Conservation (phyloP, 768 basidiomycete species). For the Gloeopeniophorella convolvens region DNA sequence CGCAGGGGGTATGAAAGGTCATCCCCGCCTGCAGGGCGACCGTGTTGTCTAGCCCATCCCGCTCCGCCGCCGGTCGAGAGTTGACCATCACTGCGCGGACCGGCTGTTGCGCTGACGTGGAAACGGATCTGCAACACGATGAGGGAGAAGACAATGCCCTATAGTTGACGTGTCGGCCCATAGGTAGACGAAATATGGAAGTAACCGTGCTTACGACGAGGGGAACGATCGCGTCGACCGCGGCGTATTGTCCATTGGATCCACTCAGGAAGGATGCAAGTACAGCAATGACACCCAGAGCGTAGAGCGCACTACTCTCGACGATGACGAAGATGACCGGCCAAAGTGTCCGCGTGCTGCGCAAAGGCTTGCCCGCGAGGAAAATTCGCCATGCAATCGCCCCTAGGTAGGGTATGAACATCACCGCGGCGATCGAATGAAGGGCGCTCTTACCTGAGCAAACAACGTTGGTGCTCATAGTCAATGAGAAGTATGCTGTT, state of each 20-base stretch:
- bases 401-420: neutral
- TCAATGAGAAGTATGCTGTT: neutral
- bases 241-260: neutral
- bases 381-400: conserved; percentile 1
- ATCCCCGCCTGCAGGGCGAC: neutral
- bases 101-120: neutral
- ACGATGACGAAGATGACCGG: neutral
- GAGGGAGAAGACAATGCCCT: conserved; percentile 7
- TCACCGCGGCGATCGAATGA: neutral
- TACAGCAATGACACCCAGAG: neutral
- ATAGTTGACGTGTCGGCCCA: neutral
- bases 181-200: neutral
- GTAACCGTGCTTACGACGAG: neutral
- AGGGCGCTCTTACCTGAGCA: neutral
- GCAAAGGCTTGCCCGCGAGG: neutral
- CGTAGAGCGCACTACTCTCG: conserved; percentile 8
- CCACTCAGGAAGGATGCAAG: neutral
- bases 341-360: neutral
- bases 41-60: neutral
- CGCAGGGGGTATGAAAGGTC: neutral
- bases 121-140: conserved; percentile 11
- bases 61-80: neutral
- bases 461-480: neutral
- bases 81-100: neutral
- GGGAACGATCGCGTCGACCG: neutral